Percentiles rank a stretch among this genome's conserved stretches.
Evolutionary conservation across 768 basidiomycete genomes (phyloP).

Genomic region (Boletus reticulatus): DNA sequence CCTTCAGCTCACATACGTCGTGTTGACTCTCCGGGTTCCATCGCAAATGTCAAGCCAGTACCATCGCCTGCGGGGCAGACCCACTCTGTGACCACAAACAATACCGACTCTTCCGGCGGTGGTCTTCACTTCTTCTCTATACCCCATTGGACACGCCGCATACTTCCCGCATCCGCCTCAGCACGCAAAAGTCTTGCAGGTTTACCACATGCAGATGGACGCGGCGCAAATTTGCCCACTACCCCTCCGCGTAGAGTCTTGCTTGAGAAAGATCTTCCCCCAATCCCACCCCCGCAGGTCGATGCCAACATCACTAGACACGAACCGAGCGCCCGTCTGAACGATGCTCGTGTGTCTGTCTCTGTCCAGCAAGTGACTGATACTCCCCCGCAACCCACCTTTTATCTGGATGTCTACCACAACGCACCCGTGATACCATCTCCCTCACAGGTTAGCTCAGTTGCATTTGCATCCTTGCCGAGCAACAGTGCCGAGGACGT

Average conservation of each 20-base stretch:
- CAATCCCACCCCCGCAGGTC: constrained; percentile 33
- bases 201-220: constrained; percentile 20
- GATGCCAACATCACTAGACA: not conserved
- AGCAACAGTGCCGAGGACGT: constrained; percentile 11
- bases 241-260: constrained; percentile 6
- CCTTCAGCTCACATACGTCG: constrained; percentile 27
- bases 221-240: constrained; percentile 21
- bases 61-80: constrained; percentile 49
- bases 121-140: constrained; percentile 58
- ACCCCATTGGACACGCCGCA: constrained; percentile 62
- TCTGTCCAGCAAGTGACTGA: constrained; percentile 17
- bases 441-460: constrained; percentile 46
- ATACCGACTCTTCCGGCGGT: constrained; percentile 34
- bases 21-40: constrained; percentile 24
- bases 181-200: constrained; percentile 31
- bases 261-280: constrained; percentile 50
- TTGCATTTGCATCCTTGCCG: constrained; percentile 39
- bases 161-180: constrained; percentile 30
- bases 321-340: not conserved
- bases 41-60: constrained; percentile 30
- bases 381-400: constrained; percentile 49
- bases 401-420: constrained; percentile 59
- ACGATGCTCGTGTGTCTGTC: constrained; percentile 14
- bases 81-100: constrained; percentile 43
- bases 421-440: constrained; percentile 44